Base-by-base conservation (phyloP, 768 basidiomycete genomes). In the Basidioascus undulatus region DNA sequence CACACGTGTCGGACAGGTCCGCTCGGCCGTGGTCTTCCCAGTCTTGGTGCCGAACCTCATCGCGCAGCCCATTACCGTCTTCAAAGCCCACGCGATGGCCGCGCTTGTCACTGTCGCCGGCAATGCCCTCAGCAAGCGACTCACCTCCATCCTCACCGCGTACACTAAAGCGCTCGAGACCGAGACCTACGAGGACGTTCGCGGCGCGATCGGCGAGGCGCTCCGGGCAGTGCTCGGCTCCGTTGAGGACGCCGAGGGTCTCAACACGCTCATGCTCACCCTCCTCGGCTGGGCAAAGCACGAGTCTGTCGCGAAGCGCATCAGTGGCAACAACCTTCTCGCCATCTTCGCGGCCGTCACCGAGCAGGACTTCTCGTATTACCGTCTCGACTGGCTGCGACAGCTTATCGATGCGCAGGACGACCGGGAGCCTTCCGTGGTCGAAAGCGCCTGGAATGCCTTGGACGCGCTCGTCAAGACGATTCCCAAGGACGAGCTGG, bases 61-160 rank as follows among this genome's bases (percentile, higher is more conserved):
- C 31, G 70, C 78, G 5, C 69, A 69, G 6, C 92, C 87, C 0
- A 89, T 96, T 71, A 74, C 86, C 3, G 72, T 76, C 8, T 96
- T 94, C 73, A 96, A 96, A 53, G 82, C 80, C 15, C 73, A 76
- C 5, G 92, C 89, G 2, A 62, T 96, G 9, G 77, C 75, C 3
- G 76, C 86, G 0, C 66, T 98, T 30, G 84, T 96, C 12, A 78
- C 80, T 0, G 92, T 96, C 10, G 92, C 92, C 30, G 89, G 92
- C 3, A 69, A 67, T 40, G 84, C 92, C 0, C 62, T 96, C 40
- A 92, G 78, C 60, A 72, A 71, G 51, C 72, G 87, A 18, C 57
- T 96, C 36, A 74, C 69, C 4, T 65, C 72, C 19, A 79, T 96
- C 27, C 59, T 96, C 46, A 71, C 62, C 39, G 70, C 89, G 0